A percentile compares a stretch with the other conserved stretches of the same genome.
These are phyloP conservation scores for Tylopilus vinaceipallidus DNA, from an alignment of 768 basidiomycete genomes.

Conservation along the genomic window DNA sequence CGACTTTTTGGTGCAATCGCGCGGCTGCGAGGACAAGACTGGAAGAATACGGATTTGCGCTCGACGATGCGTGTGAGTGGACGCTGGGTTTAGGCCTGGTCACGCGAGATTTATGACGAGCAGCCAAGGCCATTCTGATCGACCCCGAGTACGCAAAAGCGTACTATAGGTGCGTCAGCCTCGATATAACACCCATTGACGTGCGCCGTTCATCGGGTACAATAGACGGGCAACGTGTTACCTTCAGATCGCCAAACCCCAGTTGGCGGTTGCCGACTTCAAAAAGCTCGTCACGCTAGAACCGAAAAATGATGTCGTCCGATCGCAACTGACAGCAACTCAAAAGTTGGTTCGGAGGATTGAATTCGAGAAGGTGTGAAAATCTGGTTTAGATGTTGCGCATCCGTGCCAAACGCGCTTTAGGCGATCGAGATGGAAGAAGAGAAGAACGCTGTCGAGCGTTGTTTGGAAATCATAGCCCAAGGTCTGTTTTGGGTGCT, in stretches of 20 bases:
- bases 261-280: conserved; percentile 83
- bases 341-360: conserved; percentile 88
- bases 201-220: background rate
- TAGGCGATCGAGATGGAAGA: conserved; percentile 93
- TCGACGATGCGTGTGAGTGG: conserved; percentile 78
- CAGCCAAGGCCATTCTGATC: conserved; percentile 82
- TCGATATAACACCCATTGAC: background rate
- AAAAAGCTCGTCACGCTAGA: conserved; percentile 81
- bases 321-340: conserved; percentile 79
- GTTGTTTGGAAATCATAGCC: conserved; percentile 75
- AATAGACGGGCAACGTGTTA: conserved; percentile 84
- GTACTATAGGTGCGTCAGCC: conserved; percentile 63
- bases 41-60: conserved; percentile 91
- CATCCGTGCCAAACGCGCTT: conserved; percentile 4
- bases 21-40: conserved; percentile 91
- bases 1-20: conserved; percentile 93
- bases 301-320: conserved; percentile 80
- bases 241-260: conserved; percentile 86
- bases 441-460: conserved; percentile 72
- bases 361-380: conserved; percentile 86
- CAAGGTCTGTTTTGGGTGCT: conserved; percentile 51
- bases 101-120: conserved; percentile 16
- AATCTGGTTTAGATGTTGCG: background rate
- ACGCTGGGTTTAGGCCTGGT: conserved; percentile 2
- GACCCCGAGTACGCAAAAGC: conserved; percentile 92